Conservation (phyloP, 768 basidiomycete genomes). For the Rhodotorula graminis region DNA sequence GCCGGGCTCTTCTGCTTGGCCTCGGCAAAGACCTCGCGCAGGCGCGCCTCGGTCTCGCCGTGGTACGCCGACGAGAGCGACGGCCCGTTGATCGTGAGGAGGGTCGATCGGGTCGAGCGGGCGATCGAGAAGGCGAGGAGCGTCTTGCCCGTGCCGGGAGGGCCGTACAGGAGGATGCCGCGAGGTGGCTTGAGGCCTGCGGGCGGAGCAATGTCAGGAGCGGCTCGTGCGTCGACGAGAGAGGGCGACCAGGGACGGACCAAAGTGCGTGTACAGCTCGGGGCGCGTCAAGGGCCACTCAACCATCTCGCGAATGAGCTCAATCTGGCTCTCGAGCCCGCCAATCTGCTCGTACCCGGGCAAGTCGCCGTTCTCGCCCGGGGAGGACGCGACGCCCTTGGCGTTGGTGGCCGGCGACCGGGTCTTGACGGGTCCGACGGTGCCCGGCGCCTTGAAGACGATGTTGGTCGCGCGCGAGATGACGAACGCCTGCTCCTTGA, state of each 20-base stretch:
- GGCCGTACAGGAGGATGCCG: constrained; percentile 89
- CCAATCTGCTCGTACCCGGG: constrained; percentile 54
- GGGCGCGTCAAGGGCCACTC: constrained; percentile 82
- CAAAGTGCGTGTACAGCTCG: constrained; percentile 71
- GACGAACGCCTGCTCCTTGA: constrained; percentile 24
- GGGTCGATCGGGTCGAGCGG: constrained; percentile 72
- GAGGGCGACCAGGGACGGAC: constrained; percentile 47
- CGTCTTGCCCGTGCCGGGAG: constrained; percentile 96
- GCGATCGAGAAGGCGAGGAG: constrained; percentile 93
- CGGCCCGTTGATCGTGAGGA: constrained; percentile 92
- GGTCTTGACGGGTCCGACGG: not conserved
- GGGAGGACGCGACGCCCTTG: not conserved
- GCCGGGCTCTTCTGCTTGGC: constrained; percentile 78
- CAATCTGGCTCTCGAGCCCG: constrained; percentile 79
- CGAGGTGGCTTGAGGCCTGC: constrained; percentile 89
- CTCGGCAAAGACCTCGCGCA: constrained; percentile 82
- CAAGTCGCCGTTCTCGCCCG: constrained; percentile 11
- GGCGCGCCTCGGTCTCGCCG: constrained; percentile 87
- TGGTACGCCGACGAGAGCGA: constrained; percentile 93
- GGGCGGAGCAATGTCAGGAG: constrained; percentile 33
- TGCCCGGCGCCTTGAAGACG: constrained; percentile 19
- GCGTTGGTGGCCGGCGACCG: constrained; percentile 3
- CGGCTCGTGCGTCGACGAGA: no score
- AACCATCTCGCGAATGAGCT: constrained; percentile 74
- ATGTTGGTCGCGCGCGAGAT: constrained; percentile 21